Evolutionary conservation across 345 rosid genomes (phyloP).

Genomic region (Ailanthus altissimus): DNA sequence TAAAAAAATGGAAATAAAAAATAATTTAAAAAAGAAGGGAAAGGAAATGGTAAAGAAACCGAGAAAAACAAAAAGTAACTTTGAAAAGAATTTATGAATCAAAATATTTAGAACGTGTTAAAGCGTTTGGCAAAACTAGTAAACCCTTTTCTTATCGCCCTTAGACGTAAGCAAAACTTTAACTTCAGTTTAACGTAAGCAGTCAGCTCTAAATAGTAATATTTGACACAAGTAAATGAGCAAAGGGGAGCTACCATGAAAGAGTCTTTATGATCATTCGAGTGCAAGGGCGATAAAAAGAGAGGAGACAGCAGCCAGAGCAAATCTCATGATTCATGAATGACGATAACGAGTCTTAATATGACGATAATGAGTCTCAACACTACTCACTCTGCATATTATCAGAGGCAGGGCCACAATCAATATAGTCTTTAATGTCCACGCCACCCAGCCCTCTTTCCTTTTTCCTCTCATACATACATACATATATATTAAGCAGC

Average conservation of each 20-base stretch:
- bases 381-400: background rate
- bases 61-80: too few relatives aligned
- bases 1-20: too few relatives aligned
- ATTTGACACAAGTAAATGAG: background rate
- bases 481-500: too few relatives aligned
- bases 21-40: too few relatives aligned
- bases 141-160: too few relatives aligned
- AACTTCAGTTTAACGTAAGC: background rate
- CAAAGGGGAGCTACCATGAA: background rate
- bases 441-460: background rate
- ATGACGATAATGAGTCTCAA: too few relatives aligned
- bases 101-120: too few relatives aligned
- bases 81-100: too few relatives aligned
- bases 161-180: background rate
- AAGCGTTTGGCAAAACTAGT: background rate
- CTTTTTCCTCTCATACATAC: too few relatives aligned
- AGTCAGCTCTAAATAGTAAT: background rate
- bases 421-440: background rate
- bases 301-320: background rate
- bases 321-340: background rate
- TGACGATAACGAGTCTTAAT: conserved; percentile 8
- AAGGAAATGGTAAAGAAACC: too few relatives aligned
- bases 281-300: background rate
- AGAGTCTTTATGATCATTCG: background rate
- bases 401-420: background rate